These are phyloP conservation scores for Neonectria sp. DNA, from an alignment of 2,329 filamentous ascomycete genomes.

Conservation along the genomic window DNA sequence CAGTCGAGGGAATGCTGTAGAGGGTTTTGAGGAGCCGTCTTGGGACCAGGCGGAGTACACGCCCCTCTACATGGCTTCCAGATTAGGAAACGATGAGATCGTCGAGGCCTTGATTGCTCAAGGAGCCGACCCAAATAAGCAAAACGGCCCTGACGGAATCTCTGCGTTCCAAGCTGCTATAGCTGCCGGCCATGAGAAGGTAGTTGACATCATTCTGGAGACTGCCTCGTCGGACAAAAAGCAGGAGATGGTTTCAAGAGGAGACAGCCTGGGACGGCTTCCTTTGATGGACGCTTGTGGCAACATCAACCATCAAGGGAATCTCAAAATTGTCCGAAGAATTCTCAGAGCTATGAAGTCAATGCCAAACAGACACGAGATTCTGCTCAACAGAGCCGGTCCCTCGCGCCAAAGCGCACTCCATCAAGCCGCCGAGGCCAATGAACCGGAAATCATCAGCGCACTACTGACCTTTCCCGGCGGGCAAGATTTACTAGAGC, in stretches of 20 bases:
- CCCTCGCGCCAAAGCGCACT: background rate
- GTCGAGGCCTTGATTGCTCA: background rate
- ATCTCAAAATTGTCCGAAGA: constrained; percentile 1
- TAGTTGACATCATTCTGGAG: background rate
- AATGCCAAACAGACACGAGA: constrained; percentile 1
- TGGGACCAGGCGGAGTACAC: constrained; percentile 2
- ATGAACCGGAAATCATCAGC: constrained; percentile 10
- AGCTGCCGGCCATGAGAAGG: background rate
- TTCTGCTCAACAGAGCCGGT: background rate
- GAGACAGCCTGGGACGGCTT: background rate
- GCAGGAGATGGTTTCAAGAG: background rate
- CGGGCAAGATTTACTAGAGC: background rate
- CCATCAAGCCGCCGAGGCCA: constrained; percentile 5
- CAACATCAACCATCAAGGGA: background rate
- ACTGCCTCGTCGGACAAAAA: background rate
- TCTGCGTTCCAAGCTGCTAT: constrained; percentile 3
- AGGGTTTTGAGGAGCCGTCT: background rate
- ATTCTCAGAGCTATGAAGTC: constrained; percentile 6
- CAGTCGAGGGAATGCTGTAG: background rate
- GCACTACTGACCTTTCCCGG: constrained; percentile 4
- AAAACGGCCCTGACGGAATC: background rate
- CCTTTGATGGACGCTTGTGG: constrained; percentile 7
- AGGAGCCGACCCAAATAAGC: background rate
- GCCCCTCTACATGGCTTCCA: constrained; percentile 5
- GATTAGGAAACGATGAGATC: background rate